These are phyloP conservation scores for Elsinoe perseae DNA, from an alignment of 2,329 filamentous ascomycete genomes.

Conservation along the genomic window DNA sequence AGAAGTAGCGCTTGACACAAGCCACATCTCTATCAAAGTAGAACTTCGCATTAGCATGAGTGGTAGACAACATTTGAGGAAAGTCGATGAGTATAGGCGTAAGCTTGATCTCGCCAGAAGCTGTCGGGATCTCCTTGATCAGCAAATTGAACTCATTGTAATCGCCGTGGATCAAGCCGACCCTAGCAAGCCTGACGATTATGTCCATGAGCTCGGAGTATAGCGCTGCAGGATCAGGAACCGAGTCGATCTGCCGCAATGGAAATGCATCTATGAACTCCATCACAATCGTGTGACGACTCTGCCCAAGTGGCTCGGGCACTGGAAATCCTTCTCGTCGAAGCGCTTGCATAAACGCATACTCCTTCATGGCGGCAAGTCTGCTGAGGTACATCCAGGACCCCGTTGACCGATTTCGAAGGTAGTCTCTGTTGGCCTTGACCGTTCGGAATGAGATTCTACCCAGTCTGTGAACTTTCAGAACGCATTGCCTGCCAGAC, in stretches of 20 bases:
- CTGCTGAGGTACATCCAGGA: constrained; percentile 98
- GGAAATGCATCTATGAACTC: constrained; percentile 86
- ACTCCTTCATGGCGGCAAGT: constrained; percentile 88
- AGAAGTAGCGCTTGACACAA: constrained; percentile 92
- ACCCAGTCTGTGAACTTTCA: constrained; percentile 94
- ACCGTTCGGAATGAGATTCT: constrained; percentile 96
- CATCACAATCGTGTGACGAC: constrained; percentile 95
- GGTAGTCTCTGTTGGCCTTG: constrained; percentile 91
- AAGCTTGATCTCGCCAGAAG: constrained; percentile 41
- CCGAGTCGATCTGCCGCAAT: constrained; percentile 74
- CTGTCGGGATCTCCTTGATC: constrained; percentile 60
- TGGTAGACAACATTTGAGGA: constrained; percentile 94
- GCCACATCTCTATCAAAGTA: constrained; percentile 96
- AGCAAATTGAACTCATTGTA: constrained; percentile 99
- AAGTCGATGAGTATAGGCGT: constrained; percentile 92
- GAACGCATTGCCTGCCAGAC: constrained; percentile 65
- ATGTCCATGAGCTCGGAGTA: constrained; percentile 88
- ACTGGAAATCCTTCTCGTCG: constrained; percentile 80
- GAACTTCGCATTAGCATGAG: constrained; percentile 87
- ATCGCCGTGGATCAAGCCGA: constrained; percentile 92
- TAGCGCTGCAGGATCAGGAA: constrained; percentile 74
- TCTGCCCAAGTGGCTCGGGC: constrained; percentile 79
- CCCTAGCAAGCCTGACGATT: constrained; percentile 72
- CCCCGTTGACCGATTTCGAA: constrained; percentile 68
- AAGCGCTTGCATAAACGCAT: constrained; percentile 85